These are phyloP conservation scores for Penicillium sp. DNA, from an alignment of 2,329 filamentous ascomycete genomes.

Conservation along the genomic window DNA sequence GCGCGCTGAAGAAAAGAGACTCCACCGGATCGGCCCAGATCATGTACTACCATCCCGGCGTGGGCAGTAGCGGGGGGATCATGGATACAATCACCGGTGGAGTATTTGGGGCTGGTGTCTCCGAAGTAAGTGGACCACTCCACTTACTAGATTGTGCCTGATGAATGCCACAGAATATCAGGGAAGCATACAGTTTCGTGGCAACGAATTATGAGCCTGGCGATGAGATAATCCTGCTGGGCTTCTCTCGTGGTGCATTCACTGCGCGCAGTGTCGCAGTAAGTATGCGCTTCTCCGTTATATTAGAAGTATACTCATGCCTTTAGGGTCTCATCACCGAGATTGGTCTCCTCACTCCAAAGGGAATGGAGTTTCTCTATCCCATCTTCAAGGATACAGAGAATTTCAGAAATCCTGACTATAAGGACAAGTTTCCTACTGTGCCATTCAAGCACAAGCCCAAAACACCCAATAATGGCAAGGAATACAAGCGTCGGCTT, in stretches of 20 bases:
- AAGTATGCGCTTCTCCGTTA: not conserved
- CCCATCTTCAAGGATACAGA: slow-evolving; percentile 18
- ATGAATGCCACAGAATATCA: slow-evolving; percentile 9
- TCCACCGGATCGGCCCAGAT: slow-evolving; percentile 12
- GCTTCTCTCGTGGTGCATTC: slow-evolving; percentile 37
- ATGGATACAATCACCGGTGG: slow-evolving; percentile 14
- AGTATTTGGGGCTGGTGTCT: slow-evolving; percentile 15
- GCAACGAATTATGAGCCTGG: slow-evolving; percentile 33
- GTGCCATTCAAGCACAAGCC: slow-evolving; percentile 16
- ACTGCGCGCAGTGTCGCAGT: slow-evolving; percentile 34
- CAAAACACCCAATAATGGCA: slow-evolving; percentile 2
- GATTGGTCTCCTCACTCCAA: slow-evolving; percentile 26
- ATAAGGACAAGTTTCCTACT: slow-evolving; percentile 18
- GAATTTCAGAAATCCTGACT: slow-evolving; percentile 11
- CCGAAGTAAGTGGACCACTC: slow-evolving; percentile 9
- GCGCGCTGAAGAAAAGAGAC: slow-evolving; percentile 12
- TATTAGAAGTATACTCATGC: not conserved
- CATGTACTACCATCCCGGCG: slow-evolving; percentile 17
- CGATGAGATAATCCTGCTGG: slow-evolving; percentile 37
- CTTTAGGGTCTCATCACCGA: slow-evolving; percentile 28
- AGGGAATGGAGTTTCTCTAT: slow-evolving; percentile 17
- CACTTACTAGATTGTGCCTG: not conserved
- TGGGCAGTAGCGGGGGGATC: slow-evolving; percentile 13
- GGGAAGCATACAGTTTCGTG: slow-evolving; percentile 25
- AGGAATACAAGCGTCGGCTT: slow-evolving; percentile 13